Evolutionary conservation across 192 early-diverging fungal species (phyloP).

Genomic region (Geranomyces variabilis): DNA sequence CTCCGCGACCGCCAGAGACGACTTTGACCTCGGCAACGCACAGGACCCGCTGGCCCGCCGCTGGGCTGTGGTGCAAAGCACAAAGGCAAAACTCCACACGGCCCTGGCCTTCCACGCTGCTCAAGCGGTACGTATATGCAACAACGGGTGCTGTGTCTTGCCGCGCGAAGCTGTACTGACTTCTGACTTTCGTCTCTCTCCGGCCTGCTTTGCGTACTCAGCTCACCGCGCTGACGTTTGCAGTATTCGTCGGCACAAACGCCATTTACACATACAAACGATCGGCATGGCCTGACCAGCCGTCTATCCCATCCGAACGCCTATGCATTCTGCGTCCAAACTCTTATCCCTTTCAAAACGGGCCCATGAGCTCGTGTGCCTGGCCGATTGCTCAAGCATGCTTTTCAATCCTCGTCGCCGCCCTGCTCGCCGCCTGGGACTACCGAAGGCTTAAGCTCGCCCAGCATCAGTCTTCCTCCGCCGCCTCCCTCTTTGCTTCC

Average conservation of each 20-base stretch:
- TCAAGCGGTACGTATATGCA: too few species aligned
- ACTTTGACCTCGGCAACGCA: too few species aligned
- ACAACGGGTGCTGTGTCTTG: too few species aligned
- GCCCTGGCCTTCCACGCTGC: background rate
- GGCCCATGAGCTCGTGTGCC: background rate
- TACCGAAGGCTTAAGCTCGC: slow-evolving; percentile 1
- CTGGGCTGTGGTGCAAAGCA: background rate
- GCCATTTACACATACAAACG: background rate
- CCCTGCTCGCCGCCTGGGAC: background rate
- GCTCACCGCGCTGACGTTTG: background rate
- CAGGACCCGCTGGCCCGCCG: slow-evolving; percentile 2
- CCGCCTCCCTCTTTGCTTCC: background rate
- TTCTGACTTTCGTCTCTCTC: background rate
- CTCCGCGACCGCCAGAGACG: too few species aligned
- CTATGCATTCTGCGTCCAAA: background rate
- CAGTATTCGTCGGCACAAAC: background rate
- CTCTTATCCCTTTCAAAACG: background rate
- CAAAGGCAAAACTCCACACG: slow-evolving; percentile 1
- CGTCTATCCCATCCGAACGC: background rate
- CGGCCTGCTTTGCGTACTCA: background rate
- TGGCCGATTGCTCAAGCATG: slow-evolving; percentile 1
- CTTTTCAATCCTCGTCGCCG: background rate
- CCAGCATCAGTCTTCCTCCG: background rate
- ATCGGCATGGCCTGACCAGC: too few species aligned
- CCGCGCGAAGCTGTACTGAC: too few species aligned